A percentile compares a stretch with the other conserved stretches of the same genome.
Conservation (phyloP, 176 grass and related monocot species). For the Carex myosuroides region DNA sequence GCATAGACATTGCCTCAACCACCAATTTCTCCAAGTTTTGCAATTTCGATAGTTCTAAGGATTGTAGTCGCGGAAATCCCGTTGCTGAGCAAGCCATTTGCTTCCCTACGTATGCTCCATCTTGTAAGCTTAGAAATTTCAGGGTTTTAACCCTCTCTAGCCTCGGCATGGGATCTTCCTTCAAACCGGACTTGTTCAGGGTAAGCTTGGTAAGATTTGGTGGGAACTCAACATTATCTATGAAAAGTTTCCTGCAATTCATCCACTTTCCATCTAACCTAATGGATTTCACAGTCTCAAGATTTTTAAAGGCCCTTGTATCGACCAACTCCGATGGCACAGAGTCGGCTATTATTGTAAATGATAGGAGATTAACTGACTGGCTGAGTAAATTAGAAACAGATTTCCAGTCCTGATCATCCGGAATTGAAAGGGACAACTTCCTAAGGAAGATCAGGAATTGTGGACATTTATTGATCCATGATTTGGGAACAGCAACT, state of each 20-base stretch:
- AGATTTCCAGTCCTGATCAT: background rate
- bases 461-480: background rate
- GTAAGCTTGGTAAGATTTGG: background rate
- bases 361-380: background rate
- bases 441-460: background rate
- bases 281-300: background rate
- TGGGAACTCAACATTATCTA: background rate
- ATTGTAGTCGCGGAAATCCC: background rate
- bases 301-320: background rate
- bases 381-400: background rate
- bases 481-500: background rate
- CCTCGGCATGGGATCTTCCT: background rate
- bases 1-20: background rate
- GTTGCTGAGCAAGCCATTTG: background rate
- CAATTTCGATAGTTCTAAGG: background rate
- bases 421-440: background rate
- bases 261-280: background rate
- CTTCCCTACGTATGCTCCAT: background rate
- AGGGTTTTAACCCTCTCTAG: background rate
- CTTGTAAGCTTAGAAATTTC: background rate
- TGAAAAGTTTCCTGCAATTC: background rate
- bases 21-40: background rate
- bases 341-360: background rate
- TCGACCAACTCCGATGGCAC: background rate
- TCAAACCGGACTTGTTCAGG: background rate